Conservation (phyloP, 2,329 filamentous ascomycete genomes). For the Gyromitra esculenta region DNA sequence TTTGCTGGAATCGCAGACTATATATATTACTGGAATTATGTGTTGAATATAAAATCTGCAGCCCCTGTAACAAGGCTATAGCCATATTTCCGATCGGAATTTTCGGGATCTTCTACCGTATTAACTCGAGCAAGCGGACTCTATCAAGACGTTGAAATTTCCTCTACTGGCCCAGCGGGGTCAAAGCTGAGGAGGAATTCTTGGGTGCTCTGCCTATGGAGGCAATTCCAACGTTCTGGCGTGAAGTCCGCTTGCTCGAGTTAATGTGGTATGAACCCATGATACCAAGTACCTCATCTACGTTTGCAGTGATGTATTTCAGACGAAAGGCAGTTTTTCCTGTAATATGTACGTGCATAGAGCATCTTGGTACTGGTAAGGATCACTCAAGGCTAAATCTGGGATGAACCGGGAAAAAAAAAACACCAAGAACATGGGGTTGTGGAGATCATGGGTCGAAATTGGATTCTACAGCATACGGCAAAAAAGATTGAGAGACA, state of each 20-base stretch:
- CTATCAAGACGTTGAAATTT: no score
- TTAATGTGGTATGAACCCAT: not conserved
- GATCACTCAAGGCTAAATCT: conserved; percentile 21
- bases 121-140: no score
- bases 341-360: not conserved
- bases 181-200: no score
- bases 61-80: not conserved
- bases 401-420: conserved; percentile 21
- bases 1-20: not conserved
- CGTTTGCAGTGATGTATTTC: not conserved
- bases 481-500: no score
- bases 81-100: conserved; percentile 1
- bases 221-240: no score
- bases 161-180: no score
- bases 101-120: conserved; percentile 9
- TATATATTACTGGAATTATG: conserved; percentile 15
- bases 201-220: no score
- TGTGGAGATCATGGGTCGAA: conserved; percentile 16
- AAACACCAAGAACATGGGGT: not conserved
- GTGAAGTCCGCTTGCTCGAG: no score
- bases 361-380: not conserved
- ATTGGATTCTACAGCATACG: not conserved
- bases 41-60: not conserved
- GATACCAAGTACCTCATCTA: not conserved
- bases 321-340: conserved; percentile 16